Evolutionary conservation across 495 filamentous ascomycete species (phyloP).

Genomic region (Neurospora sp.): DNA sequence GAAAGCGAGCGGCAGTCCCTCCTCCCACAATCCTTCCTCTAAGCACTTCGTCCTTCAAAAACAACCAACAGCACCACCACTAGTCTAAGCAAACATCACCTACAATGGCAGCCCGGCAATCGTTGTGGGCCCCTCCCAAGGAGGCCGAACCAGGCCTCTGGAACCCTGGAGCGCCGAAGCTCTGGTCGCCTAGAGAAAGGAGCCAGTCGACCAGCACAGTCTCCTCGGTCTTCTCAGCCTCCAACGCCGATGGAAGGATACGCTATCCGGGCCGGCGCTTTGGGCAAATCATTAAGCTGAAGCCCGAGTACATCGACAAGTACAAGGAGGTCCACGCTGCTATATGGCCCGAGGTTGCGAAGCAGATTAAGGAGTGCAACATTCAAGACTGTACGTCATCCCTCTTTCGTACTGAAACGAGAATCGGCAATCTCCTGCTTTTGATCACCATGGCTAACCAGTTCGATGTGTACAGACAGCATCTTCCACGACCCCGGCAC

Average conservation of each 20-base stretch:
- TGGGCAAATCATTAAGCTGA: slow-evolving; percentile 62
- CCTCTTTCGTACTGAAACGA: background rate
- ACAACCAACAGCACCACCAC: background rate
- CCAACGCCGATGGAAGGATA: background rate
- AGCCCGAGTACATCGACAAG: slow-evolving; percentile 48
- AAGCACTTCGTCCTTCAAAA: background rate
- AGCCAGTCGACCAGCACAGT: background rate
- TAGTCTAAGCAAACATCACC: background rate
- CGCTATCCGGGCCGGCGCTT: slow-evolving; percentile 39
- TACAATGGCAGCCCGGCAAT: background rate
- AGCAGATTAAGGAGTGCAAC: slow-evolving; percentile 61
- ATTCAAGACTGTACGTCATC: slow-evolving; percentile 55
- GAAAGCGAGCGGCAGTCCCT: background rate
- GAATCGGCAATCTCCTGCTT: background rate
- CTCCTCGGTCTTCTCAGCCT: background rate
- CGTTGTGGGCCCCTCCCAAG: background rate
- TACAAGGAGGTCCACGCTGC: slow-evolving; percentile 65
- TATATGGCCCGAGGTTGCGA: slow-evolving; percentile 65
- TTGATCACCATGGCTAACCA: background rate
- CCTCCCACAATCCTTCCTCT: background rate
- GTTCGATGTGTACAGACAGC: slow-evolving; percentile 40
- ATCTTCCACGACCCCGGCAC: slow-evolving; percentile 58
- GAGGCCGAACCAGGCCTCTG: background rate
- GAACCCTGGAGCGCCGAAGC: background rate
- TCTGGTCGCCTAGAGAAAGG: background rate